Base-by-base conservation (phyloP, 139 green algal genomes). In the Monoraphidium neglectum region DNA sequence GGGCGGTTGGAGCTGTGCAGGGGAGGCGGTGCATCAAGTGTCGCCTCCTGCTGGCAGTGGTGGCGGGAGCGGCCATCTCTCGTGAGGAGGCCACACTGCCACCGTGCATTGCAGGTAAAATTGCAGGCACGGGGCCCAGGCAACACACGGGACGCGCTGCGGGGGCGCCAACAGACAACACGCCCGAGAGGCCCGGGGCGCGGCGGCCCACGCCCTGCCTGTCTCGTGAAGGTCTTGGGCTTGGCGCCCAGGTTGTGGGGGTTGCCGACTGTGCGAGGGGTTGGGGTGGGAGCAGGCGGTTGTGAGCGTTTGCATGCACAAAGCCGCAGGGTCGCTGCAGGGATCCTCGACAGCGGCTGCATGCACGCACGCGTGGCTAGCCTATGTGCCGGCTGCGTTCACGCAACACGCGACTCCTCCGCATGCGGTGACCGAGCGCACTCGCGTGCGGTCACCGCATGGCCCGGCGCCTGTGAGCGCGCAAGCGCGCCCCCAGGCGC, bases 221-320 rank as follows among this genome's bases (percentile, higher is more conserved):
- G 90, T 35, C 95, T 87, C 33, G 87, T 87, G 81, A 97, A 98
- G 6, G 91, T 95, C 35, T 98, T 72, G 16, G 95, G 93, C 78
- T 93, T 92, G 72, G 95, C 90, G n/a, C 95, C 95, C 15, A 98
- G 83, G 3, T 90, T 84, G 49, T 98, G 95, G 38, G 95, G 95
- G 83, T 98, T 98, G 68, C 95, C 95, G 47, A 98, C 93, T 94
- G 85, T 77, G 43, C n/a, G 63, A 57, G 46, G 4, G 10, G 30
- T n/a, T 1, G 46, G n/a, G 49, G 13, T 47, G 32, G 21, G 33
- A 77, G 21, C 21, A 32, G 51, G 53, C 32, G 24, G 54, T 21
- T 53, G 54, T 36, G 61, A 12, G 33, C 32, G 33, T 38, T 51
- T 8, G 8, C 43, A 51, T 21, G 43, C 43, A 12, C 43, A 8